These are phyloP conservation scores for Tilletia caries DNA, from an alignment of 1,284 basidiomycete genomes.

Conservation along the genomic window DNA sequence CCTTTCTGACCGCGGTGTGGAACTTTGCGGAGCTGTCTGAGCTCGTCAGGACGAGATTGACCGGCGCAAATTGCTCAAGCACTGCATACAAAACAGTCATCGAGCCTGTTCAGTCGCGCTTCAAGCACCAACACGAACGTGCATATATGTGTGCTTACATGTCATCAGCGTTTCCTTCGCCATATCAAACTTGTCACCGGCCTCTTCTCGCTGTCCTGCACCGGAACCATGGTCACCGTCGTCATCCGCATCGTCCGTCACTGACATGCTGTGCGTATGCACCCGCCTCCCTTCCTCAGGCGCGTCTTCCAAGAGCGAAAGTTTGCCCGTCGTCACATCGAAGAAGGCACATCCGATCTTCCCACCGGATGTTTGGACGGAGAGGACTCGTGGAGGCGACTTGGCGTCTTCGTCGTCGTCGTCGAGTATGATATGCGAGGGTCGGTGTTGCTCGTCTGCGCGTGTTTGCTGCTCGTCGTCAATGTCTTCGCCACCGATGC, in stretches of 20 bases:
- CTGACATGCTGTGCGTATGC: conserved; percentile 28
- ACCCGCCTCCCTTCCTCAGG: no score
- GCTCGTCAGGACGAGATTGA: conserved; percentile 10
- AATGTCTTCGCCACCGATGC: no score
- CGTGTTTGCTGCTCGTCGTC: no score
- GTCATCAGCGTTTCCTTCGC: no score
- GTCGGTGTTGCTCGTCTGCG: conserved; percentile 27
- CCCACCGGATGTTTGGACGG: background rate
- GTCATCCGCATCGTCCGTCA: no score
- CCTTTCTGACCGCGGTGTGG: background rate
- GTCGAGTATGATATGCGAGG: background rate
- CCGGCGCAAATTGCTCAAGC: conserved; percentile 1
- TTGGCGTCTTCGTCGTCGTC: background rate
- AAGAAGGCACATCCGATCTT: conserved; percentile 12
- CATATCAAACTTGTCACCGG: no score
- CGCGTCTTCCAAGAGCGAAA: background rate
- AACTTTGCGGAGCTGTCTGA: background rate
- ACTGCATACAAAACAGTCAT: no score
- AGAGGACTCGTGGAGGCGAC: background rate
- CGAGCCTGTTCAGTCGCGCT: no score
- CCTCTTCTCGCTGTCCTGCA: no score
- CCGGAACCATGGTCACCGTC: no score
- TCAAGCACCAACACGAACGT: no score
- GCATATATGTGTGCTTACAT: no score
- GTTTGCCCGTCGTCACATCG: background rate